Evolutionary conservation across 345 rosid species (phyloP), one percentile per base, ranked within the genome.

Genomic region (Clarkia xantiana): DNA sequence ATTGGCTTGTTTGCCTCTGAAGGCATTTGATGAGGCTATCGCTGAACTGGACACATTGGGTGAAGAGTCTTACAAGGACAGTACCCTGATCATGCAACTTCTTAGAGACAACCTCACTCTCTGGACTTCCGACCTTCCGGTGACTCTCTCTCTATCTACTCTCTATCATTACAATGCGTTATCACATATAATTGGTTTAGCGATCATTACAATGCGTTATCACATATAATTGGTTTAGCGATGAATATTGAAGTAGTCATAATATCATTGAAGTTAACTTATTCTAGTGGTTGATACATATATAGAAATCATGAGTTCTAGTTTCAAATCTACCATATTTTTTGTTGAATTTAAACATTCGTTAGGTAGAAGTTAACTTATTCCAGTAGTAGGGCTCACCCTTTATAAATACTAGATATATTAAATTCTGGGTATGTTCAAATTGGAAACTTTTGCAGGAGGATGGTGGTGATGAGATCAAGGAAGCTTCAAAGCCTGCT

Each of bases 11-110:
- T 10, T 29, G 8, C 36, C 36, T 29, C 45, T 54, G 12, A 72
- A 87, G 98, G 96, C 98, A 10, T 91, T 86, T 54, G 98, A 91
- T 47, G 98, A 86, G 74, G 98, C 97, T 49, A 89, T 89, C 55
- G 74, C 98, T 58, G 96, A 86, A 80, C 74, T 91, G 57, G 96
- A 91, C 61, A 84, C 96, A 12, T 52, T 91, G 66, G 96, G 96
- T 9, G 98, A 91, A 75, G 98, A 91, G 65, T 86, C 96, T 29
- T 91, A 91, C 94, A 86, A 86, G 78, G 96, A 91, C 68, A 87
- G 95, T 61, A 87, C 98, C 29, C 62, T 86, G 66, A 91, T 91
- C 59, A 91, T 91, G 98, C 96, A 91, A 74, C 93, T 91, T 60
- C 94, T 85, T 59, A 93, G 95, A 15, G 96, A 91, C 66, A 91